Evolutionary conservation across 139 green algal species (phyloP).

Genomic region (Tetraselmis striata): DNA sequence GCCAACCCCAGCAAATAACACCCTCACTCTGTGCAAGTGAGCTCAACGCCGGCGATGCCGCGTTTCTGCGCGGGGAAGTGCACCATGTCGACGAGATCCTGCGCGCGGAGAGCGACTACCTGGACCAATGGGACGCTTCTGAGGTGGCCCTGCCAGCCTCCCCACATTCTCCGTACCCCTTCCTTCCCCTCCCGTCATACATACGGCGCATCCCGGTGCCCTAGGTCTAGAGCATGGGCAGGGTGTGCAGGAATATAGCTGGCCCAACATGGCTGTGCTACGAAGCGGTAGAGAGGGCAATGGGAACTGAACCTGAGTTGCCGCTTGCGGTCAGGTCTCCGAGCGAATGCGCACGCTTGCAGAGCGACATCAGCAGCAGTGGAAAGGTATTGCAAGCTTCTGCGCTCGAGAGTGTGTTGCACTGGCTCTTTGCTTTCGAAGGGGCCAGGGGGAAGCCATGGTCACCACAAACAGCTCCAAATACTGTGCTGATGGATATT

Average conservation of each 20-base stretch:
- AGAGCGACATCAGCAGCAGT: background rate
- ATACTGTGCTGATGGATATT: too few species aligned
- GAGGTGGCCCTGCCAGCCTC: too few species aligned
- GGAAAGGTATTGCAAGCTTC: background rate
- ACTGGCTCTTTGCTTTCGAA: background rate
- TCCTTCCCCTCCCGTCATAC: too few species aligned
- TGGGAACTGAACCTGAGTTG: too few species aligned
- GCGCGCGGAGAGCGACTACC: background rate
- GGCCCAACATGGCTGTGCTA: too few species aligned
- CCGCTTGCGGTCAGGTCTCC: too few species aligned
- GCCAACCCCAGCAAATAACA: background rate
- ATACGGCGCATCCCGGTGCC: too few species aligned
- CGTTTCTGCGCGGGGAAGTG: background rate
- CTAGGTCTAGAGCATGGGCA: too few species aligned
- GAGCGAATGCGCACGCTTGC: background rate
- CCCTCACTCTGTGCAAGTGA: background rate
- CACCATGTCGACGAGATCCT: background rate
- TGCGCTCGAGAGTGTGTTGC: background rate
- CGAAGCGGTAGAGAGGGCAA: too few species aligned
- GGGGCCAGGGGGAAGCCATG: background rate
- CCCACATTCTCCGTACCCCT: too few species aligned
- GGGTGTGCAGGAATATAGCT: too few species aligned
- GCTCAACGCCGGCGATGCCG: background rate
- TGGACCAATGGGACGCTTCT: background rate
- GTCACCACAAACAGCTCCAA: background rate